Evolutionary conservation across 306 rosid species (phyloP), one percentile per base, ranked within the genome.

Genomic region (Malus fusca): DNA sequence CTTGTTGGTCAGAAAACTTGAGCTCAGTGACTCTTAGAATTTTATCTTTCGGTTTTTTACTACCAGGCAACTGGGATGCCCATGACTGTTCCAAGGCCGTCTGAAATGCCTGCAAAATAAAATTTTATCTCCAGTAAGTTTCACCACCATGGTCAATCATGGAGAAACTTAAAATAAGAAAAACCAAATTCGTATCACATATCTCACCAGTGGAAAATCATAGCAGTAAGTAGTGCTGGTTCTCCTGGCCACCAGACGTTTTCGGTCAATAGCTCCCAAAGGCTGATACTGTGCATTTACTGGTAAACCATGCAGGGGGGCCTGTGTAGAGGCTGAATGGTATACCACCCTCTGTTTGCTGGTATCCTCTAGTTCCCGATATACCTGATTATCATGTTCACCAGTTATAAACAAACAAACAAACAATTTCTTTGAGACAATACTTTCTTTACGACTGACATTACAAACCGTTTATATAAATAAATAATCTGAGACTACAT

Each of bases 191-290:
- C 12, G 67, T 37, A 63, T 69, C 72, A 73, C 14, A 66, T 87
- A 66, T 87, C 96, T 84, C 78, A 92, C 98, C 91, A 95, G 84
- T 48, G 98, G 98, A 71, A 95, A 95, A 82, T 95, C 98, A 70
- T 95, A 92, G 89, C 98, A 95, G 83, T 92, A 95, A 44, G 98
- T 95, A 77, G 98, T 95, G 84, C 82, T 90, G 82, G 84, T 95
- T 84, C 85, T 90, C 88, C 98, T 88, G 53, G 98, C 97, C 79
- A 82, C 46, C 69, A 92, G 93, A 61, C 97, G 97, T 72, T 88
- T 95, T 69, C 88, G 86, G 73, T 92, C 97, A 74, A 90, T 88
- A 78, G 77, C 87, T 80, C 97, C 98, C 82, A 95, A 74, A 75
- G 98, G 78, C 82, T 88, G 96, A 82, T 95, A 91, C 40, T 79